Evolutionary conservation across 163 green algal species (phyloP).

Genomic region (Chlorella variabilis): DNA sequence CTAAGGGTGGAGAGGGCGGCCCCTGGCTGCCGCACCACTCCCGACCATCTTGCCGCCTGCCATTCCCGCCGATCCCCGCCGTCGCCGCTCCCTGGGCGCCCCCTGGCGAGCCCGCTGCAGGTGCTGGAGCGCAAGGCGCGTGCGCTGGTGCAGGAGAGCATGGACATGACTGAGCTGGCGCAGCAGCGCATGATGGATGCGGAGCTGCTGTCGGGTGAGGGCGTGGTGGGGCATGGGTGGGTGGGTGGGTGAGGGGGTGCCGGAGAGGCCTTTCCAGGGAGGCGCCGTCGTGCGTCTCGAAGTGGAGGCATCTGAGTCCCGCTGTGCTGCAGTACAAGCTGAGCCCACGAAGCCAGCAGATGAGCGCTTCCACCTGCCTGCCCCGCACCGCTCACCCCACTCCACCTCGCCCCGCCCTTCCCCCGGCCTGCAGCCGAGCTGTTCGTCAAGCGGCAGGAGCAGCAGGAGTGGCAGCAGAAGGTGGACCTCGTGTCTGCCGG

Average conservation of each 20-base stretch:
- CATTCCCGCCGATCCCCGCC: no score
- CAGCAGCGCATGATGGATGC: conserved; percentile 9
- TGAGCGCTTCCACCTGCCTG: not conserved
- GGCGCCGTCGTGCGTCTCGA: no score
- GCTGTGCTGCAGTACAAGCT: not conserved
- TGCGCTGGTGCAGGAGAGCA: conserved; percentile 34
- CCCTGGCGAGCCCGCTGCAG: no score
- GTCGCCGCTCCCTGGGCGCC: no score
- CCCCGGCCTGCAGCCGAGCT: conserved; percentile 13
- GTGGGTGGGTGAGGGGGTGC: not conserved
- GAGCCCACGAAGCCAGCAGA: no score
- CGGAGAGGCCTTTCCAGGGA: no score
- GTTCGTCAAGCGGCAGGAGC: conserved; percentile 32
- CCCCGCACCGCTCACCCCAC: no score
- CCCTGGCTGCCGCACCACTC: not conserved
- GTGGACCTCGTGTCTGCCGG: not conserved
- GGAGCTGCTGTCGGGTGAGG: conserved; percentile 20
- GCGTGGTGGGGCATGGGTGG: not conserved
- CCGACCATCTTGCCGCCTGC: not conserved
- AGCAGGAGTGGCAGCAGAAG: conserved; percentile 31
- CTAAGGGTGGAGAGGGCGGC: no score
- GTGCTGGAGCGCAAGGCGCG: conserved; percentile 43
- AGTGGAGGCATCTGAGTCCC: no score
- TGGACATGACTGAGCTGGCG: conserved; percentile 29
- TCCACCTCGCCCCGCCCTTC: not conserved